Evolutionary conservation across 495 filamentous ascomycete genomes (phyloP), one percentile per base, ranked within the genome.

Genomic region (Cairneyella variabilis): DNA sequence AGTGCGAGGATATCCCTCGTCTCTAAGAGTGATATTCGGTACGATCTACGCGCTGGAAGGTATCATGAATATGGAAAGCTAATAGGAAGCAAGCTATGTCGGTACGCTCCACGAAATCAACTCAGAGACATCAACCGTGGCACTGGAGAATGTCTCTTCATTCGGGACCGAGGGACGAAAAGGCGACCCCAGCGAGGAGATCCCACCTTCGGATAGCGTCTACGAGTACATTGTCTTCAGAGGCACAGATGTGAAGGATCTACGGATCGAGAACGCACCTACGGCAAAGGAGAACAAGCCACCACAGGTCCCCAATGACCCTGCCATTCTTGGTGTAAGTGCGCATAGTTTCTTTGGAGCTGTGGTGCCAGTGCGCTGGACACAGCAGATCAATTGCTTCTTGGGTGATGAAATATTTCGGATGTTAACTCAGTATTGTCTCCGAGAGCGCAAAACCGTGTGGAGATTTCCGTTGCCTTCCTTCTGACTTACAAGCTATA

Each of bases 391-490:
- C 44, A 40, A 32, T 18, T 18, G 46, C 47, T 53, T 57, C n/a
- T 49, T 48, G 50, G 21, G 78, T 93, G 90, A 96, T 88, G 87
- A 89, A 89, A 67, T 64, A 89, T 83, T 77, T 73, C 86, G 88
- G 88, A 90, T 90, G 84, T 88, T 79, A 89, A 87, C 76, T n/a
- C 69, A 74, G 69, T 53, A 70, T 78, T 72, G 25, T 75, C 78
- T 83, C 83, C 85, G 83, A 91, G 83, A 88, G 89, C 89, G 88
- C 89, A 95, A 93, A 85, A 85, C 75, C 77, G 69, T 95, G 90
- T 91, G 81, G 90, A 95, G 71, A 85, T 88, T 86, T 95, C 90
- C 91, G 91, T 96, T 97, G 91, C 91, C 91, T 96, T 97, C 91
- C 91, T 96, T 95, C 91, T 97, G 91, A 90, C 75, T 57, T 48